A percentile compares a stretch with the other conserved stretches of the same genome.
Evolutionary conservation across 1,284 basidiomycete species (phyloP).

Genomic region (Heterobasidion occidentale): DNA sequence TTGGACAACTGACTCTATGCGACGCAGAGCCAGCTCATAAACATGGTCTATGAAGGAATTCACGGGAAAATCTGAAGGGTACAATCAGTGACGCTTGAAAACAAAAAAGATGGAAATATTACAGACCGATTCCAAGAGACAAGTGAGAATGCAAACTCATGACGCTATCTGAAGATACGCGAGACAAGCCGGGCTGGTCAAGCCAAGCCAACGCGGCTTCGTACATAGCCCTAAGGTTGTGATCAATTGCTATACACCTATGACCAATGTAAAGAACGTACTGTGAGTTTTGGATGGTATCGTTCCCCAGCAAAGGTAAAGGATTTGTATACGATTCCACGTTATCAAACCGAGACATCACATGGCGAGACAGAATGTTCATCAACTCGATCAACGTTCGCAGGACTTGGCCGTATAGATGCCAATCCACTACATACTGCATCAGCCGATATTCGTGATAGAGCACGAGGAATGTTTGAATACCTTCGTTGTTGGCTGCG

Average conservation of each 20-base stretch:
- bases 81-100: not conserved
- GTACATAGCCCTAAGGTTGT: conserved; percentile 5
- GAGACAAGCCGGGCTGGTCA: conserved; percentile 6
- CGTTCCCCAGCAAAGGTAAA: conserved; percentile 5
- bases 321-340: conserved; percentile 1
- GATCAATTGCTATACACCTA: not conserved
- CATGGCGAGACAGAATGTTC: conserved; percentile 27
- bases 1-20: conserved; percentile 7
- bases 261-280: not conserved
- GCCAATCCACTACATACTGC: conserved; percentile 45
- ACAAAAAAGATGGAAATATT: not conserved
- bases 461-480: conserved; percentile 17
- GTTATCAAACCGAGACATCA: conserved; percentile 22
- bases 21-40: conserved; percentile 8
- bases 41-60: conserved; percentile 10
- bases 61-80: conserved; percentile 10
- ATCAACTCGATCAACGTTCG: conserved; percentile 32
- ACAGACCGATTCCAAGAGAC: conserved; percentile 4
- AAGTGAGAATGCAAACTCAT: conserved; percentile 7
- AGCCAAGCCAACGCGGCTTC: conserved; percentile 9
- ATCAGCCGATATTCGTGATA: not conserved
- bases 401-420: conserved; percentile 41
- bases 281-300: conserved; percentile 6
- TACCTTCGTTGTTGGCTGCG: conserved; percentile 39
- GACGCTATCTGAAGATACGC: conserved; percentile 4